Evolutionary conservation across 2,329 filamentous ascomycete genomes (phyloP).

Genomic region (Plectosphaerella plurivora): DNA sequence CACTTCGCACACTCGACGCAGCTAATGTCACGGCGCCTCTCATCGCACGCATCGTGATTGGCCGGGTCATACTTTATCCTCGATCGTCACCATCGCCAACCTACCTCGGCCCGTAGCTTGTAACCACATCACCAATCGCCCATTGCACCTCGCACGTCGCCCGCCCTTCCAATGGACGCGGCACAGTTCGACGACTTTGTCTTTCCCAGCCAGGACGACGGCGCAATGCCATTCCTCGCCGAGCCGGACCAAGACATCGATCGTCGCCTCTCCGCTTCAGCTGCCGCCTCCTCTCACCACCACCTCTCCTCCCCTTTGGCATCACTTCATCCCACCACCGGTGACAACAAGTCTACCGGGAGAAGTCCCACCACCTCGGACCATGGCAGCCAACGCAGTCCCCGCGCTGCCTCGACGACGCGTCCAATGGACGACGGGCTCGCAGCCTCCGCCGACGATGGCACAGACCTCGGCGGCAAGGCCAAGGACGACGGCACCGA

Average conservation of each 20-base stretch:
- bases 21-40: too few species aligned
- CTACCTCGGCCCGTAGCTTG: slow-evolving; percentile 25
- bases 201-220: slow-evolving; percentile 43
- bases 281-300: slow-evolving; percentile 10
- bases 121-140: slow-evolving; percentile 17
- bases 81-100: slow-evolving; percentile 18
- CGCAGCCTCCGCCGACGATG: slow-evolving; percentile 40
- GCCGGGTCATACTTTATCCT: not conserved
- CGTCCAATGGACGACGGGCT: slow-evolving; percentile 55
- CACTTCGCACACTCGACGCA: too few species aligned
- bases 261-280: slow-evolving; percentile 23
- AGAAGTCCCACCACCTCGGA: slow-evolving; percentile 37
- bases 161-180: slow-evolving; percentile 31
- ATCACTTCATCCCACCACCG: not conserved
- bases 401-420: slow-evolving; percentile 44
- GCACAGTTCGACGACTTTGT: slow-evolving; percentile 49
- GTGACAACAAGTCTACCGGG: slow-evolving; percentile 3
- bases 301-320: slow-evolving; percentile 12
- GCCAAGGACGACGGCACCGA: slow-evolving; percentile 55
- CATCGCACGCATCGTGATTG: too few species aligned
- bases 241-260: slow-evolving; percentile 24
- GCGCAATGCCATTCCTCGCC: slow-evolving; percentile 30
- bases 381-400: slow-evolving; percentile 37
- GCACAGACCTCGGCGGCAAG: slow-evolving; percentile 48
- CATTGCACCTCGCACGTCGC: not conserved